These are phyloP conservation scores for Coemansia sp. DNA, from an alignment of 192 early-diverging fungal species.

Conservation along the genomic window DNA sequence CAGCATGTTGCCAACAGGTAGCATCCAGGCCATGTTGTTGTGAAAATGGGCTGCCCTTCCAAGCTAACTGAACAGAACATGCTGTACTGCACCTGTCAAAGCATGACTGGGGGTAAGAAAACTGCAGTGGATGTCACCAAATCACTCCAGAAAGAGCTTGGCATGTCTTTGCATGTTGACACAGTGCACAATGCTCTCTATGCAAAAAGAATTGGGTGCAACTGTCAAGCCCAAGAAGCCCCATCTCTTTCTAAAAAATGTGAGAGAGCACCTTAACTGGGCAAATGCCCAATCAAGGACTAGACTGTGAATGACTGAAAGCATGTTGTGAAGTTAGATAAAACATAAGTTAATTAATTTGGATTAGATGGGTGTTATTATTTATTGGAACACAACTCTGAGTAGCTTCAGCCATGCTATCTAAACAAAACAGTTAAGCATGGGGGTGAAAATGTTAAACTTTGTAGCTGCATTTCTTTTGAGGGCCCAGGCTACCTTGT, in stretches of 20 bases:
- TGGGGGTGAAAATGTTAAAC: slow-evolving; percentile 30
- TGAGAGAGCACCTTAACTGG: slow-evolving; percentile 11
- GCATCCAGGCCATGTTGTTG: neutral
- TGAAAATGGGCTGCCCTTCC: neutral
- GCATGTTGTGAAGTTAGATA: slow-evolving; percentile 42
- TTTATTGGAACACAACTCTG: slow-evolving; percentile 10
- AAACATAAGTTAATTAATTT: slow-evolving; percentile 43
- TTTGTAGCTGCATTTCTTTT: slow-evolving; percentile 31
- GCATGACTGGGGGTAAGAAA: neutral
- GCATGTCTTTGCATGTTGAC: neutral
- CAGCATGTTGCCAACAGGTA: neutral
- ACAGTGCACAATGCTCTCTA: neutral
- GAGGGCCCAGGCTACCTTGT: slow-evolving; percentile 14
- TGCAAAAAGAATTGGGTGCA: neutral
- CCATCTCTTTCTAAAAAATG: neutral
- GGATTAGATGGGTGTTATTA: slow-evolving; percentile 36
- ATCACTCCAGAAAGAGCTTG: neutral
- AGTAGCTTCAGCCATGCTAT: slow-evolving; percentile 7
- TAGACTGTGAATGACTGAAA: slow-evolving; percentile 39
- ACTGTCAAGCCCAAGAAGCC: neutral
- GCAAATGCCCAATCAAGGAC: slow-evolving; percentile 16
- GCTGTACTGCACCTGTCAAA: neutral
- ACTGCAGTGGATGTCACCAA: neutral
- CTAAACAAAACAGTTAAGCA: slow-evolving; percentile 25
- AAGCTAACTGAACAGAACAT: neutral